These are phyloP conservation scores for Sporothrix phasma DNA, from an alignment of 2,329 filamentous ascomycete genomes.

Conservation along the genomic window DNA sequence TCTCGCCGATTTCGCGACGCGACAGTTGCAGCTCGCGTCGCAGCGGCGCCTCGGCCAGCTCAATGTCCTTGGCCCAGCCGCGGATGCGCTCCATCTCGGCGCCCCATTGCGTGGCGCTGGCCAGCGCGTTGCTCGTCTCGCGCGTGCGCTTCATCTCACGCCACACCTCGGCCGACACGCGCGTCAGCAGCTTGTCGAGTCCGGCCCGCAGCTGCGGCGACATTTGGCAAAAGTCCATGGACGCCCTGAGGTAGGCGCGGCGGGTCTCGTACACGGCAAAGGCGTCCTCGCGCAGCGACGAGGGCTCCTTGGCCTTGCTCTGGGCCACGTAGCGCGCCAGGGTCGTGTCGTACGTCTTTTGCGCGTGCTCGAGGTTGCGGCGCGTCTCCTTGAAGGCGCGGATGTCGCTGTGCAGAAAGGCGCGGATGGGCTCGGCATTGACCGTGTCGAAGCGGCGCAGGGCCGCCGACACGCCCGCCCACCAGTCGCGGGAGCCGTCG, in stretches of 20 bases:
- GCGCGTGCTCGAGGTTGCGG: slow-evolving; percentile 63
- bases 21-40: slow-evolving; percentile 70
- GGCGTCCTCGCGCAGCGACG: slow-evolving; percentile 82
- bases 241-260: slow-evolving; percentile 81
- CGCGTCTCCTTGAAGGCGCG: slow-evolving; percentile 78
- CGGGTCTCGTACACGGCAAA: slow-evolving; percentile 91
- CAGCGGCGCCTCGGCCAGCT: slow-evolving; percentile 74
- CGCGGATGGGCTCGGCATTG: slow-evolving; percentile 71
- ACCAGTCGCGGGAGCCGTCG: slow-evolving; percentile 81
- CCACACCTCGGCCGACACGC: slow-evolving; percentile 78
- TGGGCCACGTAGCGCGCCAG: slow-evolving; percentile 75
- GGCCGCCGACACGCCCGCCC: slow-evolving; percentile 62
- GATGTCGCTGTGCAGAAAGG: slow-evolving; percentile 70
- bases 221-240: slow-evolving; percentile 84
- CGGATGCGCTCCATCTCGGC: slow-evolving; percentile 83
- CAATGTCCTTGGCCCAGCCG: slow-evolving; percentile 92
- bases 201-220: slow-evolving; percentile 76
- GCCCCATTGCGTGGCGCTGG: slow-evolving; percentile 55
- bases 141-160: slow-evolving; percentile 67
- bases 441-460: slow-evolving; percentile 68
- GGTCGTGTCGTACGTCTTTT: slow-evolving; percentile 74
- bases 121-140: slow-evolving; percentile 42
- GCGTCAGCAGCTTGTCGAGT: slow-evolving; percentile 78
- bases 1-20: slow-evolving; percentile 72
- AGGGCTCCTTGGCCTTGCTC: slow-evolving; percentile 88